Percentiles rank a stretch among this genome's conserved stretches.
Evolutionary conservation across 352 stramenopile genomes (phyloP).

Genomic region (Sclerospora graminicola): DNA sequence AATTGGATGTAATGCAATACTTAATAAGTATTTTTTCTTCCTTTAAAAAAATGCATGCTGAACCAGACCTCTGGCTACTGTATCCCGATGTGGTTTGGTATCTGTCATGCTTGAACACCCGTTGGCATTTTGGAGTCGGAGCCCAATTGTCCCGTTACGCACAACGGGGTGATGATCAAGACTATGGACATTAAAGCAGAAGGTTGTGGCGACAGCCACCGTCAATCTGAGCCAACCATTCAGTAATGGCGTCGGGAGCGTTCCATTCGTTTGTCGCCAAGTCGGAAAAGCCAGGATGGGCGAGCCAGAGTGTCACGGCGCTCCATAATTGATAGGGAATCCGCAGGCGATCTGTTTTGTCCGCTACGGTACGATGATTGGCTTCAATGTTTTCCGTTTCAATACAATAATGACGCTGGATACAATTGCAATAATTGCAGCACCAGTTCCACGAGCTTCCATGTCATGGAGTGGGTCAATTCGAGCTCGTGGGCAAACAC

Average conservation of each 20-base stretch:
- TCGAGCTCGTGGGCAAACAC: slow-evolving; percentile 16
- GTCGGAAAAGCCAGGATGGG: slow-evolving; percentile 12
- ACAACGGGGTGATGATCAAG: too few species aligned
- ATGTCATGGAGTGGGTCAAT: slow-evolving; percentile 15
- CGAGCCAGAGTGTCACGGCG: slow-evolving; percentile 26
- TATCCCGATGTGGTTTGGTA: too few species aligned
- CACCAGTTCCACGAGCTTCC: slow-evolving; percentile 34
- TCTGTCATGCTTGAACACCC: too few species aligned
- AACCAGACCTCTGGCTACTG: too few species aligned
- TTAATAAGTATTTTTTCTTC: too few species aligned
- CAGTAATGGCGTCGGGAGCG: slow-evolving; percentile 4
- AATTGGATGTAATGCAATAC: too few species aligned
- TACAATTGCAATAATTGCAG: slow-evolving; percentile 26
- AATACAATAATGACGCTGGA: slow-evolving; percentile 22
- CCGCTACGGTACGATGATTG: background rate
- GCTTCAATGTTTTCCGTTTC: background rate
- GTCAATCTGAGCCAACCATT: slow-evolving; percentile 18
- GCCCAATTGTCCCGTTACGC: too few species aligned
- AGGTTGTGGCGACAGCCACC: too few species aligned
- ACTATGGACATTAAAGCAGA: too few species aligned
- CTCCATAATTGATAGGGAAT: slow-evolving; percentile 30
- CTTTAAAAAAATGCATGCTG: too few species aligned
- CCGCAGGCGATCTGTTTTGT: slow-evolving; percentile 8
- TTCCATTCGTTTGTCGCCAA: slow-evolving; percentile 25
- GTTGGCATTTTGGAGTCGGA: too few species aligned